Base-by-base conservation (phyloP, 2,329 filamentous ascomycete species). In the Aciculosporium take region DNA sequence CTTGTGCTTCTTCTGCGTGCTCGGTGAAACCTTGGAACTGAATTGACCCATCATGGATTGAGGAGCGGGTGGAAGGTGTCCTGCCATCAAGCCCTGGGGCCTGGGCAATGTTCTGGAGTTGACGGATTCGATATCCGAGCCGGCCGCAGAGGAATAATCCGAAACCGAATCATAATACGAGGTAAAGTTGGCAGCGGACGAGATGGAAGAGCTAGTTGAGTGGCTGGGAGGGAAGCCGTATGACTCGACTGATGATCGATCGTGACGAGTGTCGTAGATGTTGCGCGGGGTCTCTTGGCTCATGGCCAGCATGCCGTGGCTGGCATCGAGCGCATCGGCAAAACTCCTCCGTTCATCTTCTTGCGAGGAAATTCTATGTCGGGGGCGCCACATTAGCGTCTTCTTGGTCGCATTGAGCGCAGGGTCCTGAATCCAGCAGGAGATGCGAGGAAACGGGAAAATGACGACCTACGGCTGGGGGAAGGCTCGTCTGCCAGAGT, bases 11-110 rank as follows among this genome's bases (percentile, higher is more conserved):
- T 96, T 96, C 59, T 95, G 87, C 8, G 89, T 91, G 65, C 86
- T 94, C 15, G 85, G 88, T 0, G 87, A 88, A 40, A 95, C 81
- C 65, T 95, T 95, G 48, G 89, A 95, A 64, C 85, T 95, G 67
- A 96, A 96, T 55, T 94, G 88, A 40, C 86, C 79, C 91, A 98
- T 98, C 87, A 98, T 95, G 0, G 88, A 93, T 57, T 93, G 84
- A 2, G 87, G 88, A 15, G 86, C 86, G 1, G 87, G 86, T 1
- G 86, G 85, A 25, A 79, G 71, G 48, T 70, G 72, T 44, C 71
- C 77, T 33, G 67, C 66, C 64, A 72, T 69, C 41, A 72, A 53
- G 29, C 75, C 79, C 21, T 79, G 78, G 1, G 87, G 85, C 40
- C 85, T 74, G 1, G 88, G 87, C 2, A 94, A 68, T n/a, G 85